Conservation (phyloP, 2,329 filamentous ascomycete species). For the Talaromyces sp. region DNA sequence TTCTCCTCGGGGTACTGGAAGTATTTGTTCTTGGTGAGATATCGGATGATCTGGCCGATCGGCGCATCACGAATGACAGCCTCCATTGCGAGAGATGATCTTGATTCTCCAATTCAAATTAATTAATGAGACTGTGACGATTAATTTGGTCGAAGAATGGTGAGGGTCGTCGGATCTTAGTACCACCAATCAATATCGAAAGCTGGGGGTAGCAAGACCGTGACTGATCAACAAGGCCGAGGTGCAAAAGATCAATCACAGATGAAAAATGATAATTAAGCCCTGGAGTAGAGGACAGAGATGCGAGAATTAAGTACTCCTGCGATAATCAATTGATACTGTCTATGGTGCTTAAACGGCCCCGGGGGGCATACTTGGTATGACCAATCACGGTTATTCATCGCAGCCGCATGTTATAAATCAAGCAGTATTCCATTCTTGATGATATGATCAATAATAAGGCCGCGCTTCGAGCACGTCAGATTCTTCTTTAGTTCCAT, state of each 20-base stretch:
- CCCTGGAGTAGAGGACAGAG: too few species aligned
- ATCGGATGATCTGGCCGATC: slow-evolving; percentile 51
- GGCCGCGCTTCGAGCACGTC: slow-evolving; percentile 1
- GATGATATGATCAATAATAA: background rate
- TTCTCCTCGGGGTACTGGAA: slow-evolving; percentile 51
- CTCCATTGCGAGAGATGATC: slow-evolving; percentile 13
- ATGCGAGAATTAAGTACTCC: background rate
- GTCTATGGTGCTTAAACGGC: too few species aligned
- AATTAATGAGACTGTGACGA: background rate
- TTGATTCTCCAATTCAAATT: background rate
- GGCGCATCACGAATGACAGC: slow-evolving; percentile 46
- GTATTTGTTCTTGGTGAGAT: slow-evolving; percentile 44
- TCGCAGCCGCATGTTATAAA: background rate
- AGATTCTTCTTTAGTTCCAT: background rate
- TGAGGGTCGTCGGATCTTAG: background rate
- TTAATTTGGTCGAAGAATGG: background rate
- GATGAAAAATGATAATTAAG: too few species aligned
- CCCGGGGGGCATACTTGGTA: background rate
- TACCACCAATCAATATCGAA: background rate
- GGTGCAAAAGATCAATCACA: too few species aligned
- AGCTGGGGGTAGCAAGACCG: background rate
- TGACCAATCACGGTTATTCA: background rate
- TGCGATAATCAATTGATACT: too few species aligned
- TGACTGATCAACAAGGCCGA: too few species aligned
- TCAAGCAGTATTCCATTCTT: background rate